These are phyloP conservation scores for Lentinula detonsa DNA, from an alignment of 768 basidiomycete species.

Conservation along the genomic window DNA sequence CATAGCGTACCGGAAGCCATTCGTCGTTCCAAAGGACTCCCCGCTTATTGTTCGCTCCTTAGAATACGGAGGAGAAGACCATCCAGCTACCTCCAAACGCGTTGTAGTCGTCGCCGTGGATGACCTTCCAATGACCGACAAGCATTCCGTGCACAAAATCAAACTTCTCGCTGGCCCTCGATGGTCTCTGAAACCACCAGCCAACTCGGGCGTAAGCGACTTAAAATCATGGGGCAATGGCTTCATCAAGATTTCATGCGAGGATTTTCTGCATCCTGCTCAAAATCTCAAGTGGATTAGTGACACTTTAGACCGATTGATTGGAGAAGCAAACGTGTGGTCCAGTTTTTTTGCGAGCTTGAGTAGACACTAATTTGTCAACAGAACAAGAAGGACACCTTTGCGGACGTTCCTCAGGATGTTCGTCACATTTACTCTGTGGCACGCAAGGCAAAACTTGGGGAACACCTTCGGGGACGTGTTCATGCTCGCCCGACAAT, in stretches of 20 bases:
- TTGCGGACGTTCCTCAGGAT: slow-evolving; percentile 74
- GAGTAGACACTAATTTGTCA: background rate
- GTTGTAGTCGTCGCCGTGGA: slow-evolving; percentile 72
- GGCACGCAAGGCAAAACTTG: slow-evolving; percentile 64
- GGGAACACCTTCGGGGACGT: slow-evolving; percentile 57
- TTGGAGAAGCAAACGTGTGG: slow-evolving; percentile 84
- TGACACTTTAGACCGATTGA: slow-evolving; percentile 73
- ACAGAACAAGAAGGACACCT: slow-evolving; percentile 23
- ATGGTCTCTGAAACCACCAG: slow-evolving; percentile 73
- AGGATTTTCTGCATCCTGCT: slow-evolving; percentile 72
- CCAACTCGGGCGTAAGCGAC: slow-evolving; percentile 55
- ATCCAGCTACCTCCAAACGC: slow-evolving; percentile 68
- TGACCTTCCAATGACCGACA: slow-evolving; percentile 56
- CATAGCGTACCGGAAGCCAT: slow-evolving; percentile 77
- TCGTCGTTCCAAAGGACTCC: slow-evolving; percentile 51
- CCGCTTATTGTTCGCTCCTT: slow-evolving; percentile 71
- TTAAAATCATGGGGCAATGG: slow-evolving; percentile 57
- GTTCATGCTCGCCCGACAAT: slow-evolving; percentile 55
- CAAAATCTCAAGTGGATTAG: slow-evolving; percentile 96
- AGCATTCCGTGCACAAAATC: slow-evolving; percentile 73
- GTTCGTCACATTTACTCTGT: slow-evolving; percentile 72
- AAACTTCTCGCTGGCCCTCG: slow-evolving; percentile 85
- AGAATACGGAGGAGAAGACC: slow-evolving; percentile 71
- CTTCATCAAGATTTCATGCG: slow-evolving; percentile 87
- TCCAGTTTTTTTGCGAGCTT: background rate